Base-by-base conservation (phyloP, 2,329 filamentous ascomycete species). In the Podosphaera aphanis region DNA sequence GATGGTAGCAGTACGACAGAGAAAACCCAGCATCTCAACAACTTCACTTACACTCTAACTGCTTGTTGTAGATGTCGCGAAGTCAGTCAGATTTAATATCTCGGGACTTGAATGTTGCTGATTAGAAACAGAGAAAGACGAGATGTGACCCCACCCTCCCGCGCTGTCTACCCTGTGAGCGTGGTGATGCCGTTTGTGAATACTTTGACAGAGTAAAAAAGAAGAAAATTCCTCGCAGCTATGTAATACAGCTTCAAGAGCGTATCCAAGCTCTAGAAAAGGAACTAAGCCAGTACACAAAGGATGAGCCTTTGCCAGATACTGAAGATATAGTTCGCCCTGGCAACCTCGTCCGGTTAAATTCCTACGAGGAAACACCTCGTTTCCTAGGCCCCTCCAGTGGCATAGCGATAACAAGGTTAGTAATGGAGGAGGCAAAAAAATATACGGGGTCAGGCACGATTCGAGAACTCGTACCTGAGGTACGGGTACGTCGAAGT, bases 371-470 rank as follows among this genome's bases (percentile, higher is more conserved):
- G 59, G 88, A 94, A 62, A 78, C 73, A 1, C 77, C 83, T 15
- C 82, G 88, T 50, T 95, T 90, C 59, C 67, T 98, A 2, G 90
- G 90, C 0, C 83, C 90, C 2, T 93, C 86, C 43, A 95, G 88
- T 60, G 90, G 88, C 49, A 93, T 94, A 56, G 83, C 85, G 57
- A 93, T 95, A 66, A 93, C 86, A 11, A 77, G 88, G 25, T 70
- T 95, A 53, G 78, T 98, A 10, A 94, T 98, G 81, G 86, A 94
- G 60, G 77, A 93, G 62, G 88, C 88, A 45, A 95, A 93, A 64
- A 79, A 85, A 51, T 93, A 88, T 57, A 92, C 85, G 21, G 81
- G 90, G 56, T 80, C 84, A 4, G 83, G 85, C 61, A 84, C 79
- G 52, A 94, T 95, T 59, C 85, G 84, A 48, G 85, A 94, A 53